A percentile compares a stretch with the other conserved stretches of the same genome.
phyloP scores from a whole-genome alignment of 768 basidiomycete genomes.

The Tricholoma saponaceum region DNA sequence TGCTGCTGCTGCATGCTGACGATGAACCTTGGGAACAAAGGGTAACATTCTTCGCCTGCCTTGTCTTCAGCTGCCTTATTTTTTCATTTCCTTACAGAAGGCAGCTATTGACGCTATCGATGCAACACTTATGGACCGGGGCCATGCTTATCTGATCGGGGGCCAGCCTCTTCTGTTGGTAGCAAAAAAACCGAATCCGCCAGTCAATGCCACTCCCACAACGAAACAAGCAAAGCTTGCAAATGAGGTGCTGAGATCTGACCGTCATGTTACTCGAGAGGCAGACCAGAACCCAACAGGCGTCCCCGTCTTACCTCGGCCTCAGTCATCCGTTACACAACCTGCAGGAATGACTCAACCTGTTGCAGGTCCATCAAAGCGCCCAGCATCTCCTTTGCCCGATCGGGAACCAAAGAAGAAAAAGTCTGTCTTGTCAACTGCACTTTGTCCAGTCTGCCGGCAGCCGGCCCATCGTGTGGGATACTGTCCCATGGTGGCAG shows the following conservation, averaged over 20 bases:
- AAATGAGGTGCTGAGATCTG: background rate
- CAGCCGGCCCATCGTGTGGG: conserved; percentile 34
- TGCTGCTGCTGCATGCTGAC: conserved; percentile 58
- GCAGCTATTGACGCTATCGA: conserved; percentile 72
- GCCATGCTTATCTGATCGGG: conserved; percentile 49
- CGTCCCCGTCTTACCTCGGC: background rate
- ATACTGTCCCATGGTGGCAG: conserved; percentile 51
- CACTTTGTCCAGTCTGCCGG: conserved; percentile 48
- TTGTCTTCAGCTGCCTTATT: background rate
- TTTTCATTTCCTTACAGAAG: conserved; percentile 26
- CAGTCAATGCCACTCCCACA: background rate
- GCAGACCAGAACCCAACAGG: background rate
- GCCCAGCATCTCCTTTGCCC: conserved; percentile 27
- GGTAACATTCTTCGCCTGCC: conserved; percentile 31
- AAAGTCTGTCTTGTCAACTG: conserved; percentile 9
- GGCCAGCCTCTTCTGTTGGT: conserved; percentile 64
- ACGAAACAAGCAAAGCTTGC: background rate
- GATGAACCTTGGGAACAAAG: conserved; percentile 65
- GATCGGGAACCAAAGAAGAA: conserved; percentile 33
- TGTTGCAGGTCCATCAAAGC: conserved; percentile 28
- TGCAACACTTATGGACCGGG: conserved; percentile 51
- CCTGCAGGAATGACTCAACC: background rate
- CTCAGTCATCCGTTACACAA: background rate
- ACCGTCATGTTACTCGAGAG: background rate
- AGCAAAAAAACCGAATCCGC: conserved; percentile 12